Conservation (phyloP, 495 filamentous ascomycete genomes). For the Lichina pygmaea region DNA sequence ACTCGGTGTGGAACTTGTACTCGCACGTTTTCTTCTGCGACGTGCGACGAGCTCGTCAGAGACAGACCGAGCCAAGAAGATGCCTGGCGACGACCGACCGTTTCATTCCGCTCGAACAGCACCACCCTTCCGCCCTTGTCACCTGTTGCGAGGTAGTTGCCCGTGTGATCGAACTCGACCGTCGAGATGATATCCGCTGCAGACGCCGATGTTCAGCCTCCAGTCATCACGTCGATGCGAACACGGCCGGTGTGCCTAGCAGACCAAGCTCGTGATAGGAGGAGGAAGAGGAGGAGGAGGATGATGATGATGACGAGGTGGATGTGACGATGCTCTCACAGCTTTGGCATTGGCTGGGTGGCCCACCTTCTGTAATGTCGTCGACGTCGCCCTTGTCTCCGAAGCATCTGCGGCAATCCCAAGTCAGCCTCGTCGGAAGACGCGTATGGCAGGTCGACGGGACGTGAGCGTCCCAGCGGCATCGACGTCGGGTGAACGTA, state of each 20-base stretch:
- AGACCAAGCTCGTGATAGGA: not conserved
- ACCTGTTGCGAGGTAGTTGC: slow-evolving; percentile 91
- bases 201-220: slow-evolving; percentile 5
- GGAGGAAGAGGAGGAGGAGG: not conserved
- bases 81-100: slow-evolving; percentile 25
- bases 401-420: slow-evolving; percentile 45
- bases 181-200: slow-evolving; percentile 97
- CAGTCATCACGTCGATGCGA: not conserved
- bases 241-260: not conserved
- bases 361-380: slow-evolving; percentile 94
- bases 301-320: not conserved
- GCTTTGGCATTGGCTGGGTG: too few relatives aligned
- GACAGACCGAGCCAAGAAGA: not conserved
- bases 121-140: slow-evolving; percentile 96
- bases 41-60: not conserved
- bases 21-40: slow-evolving; percentile 96
- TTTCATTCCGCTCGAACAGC: slow-evolving; percentile 92
- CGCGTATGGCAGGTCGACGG: too few relatives aligned
- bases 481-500: slow-evolving; percentile 24
- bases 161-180: slow-evolving; percentile 96
- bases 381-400: slow-evolving; percentile 99
- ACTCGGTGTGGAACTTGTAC: slow-evolving; percentile 99
- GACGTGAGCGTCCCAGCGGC: too few relatives aligned
- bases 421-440: not conserved
- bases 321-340: too few relatives aligned